Evolutionary conservation across 2,329 filamentous ascomycete species (phyloP).

Genomic region (Claviceps cyperi): DNA sequence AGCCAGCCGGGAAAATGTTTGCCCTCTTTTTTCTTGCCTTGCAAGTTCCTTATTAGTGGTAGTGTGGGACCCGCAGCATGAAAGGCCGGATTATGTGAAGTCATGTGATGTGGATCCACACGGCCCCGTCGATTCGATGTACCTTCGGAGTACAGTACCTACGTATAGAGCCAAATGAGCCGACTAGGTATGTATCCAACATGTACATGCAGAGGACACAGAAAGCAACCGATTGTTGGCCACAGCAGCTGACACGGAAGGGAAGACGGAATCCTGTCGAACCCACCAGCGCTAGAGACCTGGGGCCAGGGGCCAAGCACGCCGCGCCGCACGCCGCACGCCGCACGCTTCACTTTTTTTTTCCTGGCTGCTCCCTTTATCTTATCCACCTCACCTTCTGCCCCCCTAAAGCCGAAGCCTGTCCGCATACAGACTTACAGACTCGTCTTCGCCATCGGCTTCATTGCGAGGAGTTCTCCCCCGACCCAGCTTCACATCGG

Average conservation of each 20-base stretch:
- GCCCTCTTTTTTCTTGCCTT: not conserved
- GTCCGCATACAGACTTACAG: not conserved
- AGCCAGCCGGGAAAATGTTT: not conserved
- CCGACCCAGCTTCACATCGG: constrained; percentile 9
- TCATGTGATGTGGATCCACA: constrained; percentile 1
- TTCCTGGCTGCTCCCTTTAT: not conserved
- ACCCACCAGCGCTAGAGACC: not conserved
- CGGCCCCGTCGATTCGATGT: not conserved
- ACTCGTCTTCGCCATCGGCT: not conserved
- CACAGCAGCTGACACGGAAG: too few species aligned
- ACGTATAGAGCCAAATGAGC: not conserved
- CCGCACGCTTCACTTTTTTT: not conserved
- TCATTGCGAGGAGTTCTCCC: constrained; percentile 3
- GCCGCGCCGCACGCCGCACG: too few species aligned
- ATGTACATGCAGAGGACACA: too few species aligned
- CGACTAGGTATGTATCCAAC: too few species aligned
- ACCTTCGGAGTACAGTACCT: not conserved
- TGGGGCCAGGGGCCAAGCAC: too few species aligned
- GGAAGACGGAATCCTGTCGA: not conserved
- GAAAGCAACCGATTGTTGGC: too few species aligned
- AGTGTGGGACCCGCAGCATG: not conserved
- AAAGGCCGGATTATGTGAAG: not conserved
- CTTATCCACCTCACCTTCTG: not conserved
- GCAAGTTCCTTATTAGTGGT: not conserved
- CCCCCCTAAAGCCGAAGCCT: not conserved